Percentiles rank a stretch among this genome's conserved stretches.
Conservation (phyloP, 2,329 filamentous ascomycete genomes). For the Penicillium brevicompactum region DNA sequence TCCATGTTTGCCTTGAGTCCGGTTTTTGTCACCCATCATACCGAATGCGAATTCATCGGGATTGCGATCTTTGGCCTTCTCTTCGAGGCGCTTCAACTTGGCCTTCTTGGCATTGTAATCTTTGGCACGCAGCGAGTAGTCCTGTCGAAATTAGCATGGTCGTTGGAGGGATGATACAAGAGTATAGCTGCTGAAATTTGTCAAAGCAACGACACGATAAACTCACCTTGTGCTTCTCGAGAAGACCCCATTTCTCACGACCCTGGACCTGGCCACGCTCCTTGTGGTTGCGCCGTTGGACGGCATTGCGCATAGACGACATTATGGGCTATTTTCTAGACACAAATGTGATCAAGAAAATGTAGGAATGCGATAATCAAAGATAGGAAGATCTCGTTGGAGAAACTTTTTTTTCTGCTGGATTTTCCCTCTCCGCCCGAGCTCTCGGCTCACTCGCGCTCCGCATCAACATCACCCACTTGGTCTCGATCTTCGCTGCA, state of each 20-base stretch:
- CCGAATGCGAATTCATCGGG: conserved; percentile 69
- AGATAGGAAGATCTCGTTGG: conserved; percentile 8
- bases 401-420: conserved; percentile 29
- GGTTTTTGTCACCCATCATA: conserved; percentile 59
- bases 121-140: conserved; percentile 66
- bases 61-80: conserved; percentile 63
- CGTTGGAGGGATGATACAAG: not conserved
- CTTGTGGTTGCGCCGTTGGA: conserved; percentile 80
- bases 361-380: not conserved
- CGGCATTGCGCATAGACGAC: conserved; percentile 63
- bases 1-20: conserved; percentile 44
- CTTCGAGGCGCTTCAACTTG: conserved; percentile 59
- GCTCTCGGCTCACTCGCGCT: conserved; percentile 24
- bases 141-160: conserved; percentile 37
- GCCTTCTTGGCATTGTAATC: conserved; percentile 65
- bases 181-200: not conserved
- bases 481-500: conserved; percentile 8
- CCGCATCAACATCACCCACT: conserved; percentile 26
- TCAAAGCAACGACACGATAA: not conserved
- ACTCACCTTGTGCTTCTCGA: conserved; percentile 88
- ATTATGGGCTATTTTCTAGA: conserved; percentile 36
- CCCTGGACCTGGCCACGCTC: conserved; percentile 87
- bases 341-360: not conserved
- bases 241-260: conserved; percentile 81
- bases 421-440: conserved; percentile 25